phyloP scores from a whole-genome alignment of 805 yeast species.

The Starmerella bombicola region DNA sequence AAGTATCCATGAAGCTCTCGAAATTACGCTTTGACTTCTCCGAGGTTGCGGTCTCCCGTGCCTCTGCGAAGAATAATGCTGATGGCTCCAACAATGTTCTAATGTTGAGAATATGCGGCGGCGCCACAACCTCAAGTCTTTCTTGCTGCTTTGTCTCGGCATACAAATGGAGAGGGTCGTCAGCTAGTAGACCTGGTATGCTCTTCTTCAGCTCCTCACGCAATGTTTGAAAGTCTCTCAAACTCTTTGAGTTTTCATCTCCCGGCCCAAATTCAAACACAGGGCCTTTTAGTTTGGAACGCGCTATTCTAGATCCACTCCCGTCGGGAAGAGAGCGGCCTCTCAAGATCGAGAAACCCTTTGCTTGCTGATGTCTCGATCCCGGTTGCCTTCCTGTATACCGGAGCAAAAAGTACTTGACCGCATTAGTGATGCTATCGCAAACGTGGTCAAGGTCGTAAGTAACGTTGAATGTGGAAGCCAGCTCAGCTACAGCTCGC shows the following conservation, averaged over 20 bases:
- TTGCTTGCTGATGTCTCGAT: not conserved
- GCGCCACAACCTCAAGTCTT: slow-evolving; percentile 23
- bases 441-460: slow-evolving; percentile 36
- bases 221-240: slow-evolving; percentile 30
- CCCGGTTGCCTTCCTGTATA: slow-evolving; percentile 17
- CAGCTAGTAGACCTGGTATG: slow-evolving; percentile 58
- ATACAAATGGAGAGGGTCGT: slow-evolving; percentile 21
- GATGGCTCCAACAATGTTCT: slow-evolving; percentile 64
- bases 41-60: slow-evolving; percentile 33
- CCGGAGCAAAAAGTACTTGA: slow-evolving; percentile 20
- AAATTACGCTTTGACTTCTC: slow-evolving; percentile 25
- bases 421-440: slow-evolving; percentile 34
- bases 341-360: not conserved
- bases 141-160: slow-evolving; percentile 20
- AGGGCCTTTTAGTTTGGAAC: slow-evolving; percentile 7
- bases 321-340: slow-evolving; percentile 3
- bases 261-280: slow-evolving; percentile 21
- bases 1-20: slow-evolving; percentile 40
- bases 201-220: slow-evolving; percentile 42
- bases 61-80: slow-evolving; percentile 51
- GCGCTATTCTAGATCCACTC: slow-evolving; percentile 1
- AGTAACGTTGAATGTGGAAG: slow-evolving; percentile 20
- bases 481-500: slow-evolving; percentile 49
- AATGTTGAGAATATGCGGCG: slow-evolving; percentile 64
- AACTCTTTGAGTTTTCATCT: slow-evolving; percentile 26